Conservation (phyloP, 495 filamentous ascomycete genomes). For the Cercophora samala region DNA sequence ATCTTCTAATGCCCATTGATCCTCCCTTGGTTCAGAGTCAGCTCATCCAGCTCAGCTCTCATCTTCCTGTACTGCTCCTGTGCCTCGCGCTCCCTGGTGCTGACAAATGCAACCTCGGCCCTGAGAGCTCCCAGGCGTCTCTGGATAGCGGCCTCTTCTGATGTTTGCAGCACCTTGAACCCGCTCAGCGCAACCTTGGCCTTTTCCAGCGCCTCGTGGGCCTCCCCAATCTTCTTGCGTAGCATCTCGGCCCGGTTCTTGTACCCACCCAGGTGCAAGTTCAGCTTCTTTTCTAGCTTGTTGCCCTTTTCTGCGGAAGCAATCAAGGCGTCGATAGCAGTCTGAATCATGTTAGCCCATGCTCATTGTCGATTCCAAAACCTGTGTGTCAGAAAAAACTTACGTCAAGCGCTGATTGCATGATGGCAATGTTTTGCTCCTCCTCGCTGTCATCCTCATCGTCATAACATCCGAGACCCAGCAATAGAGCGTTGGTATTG, state of each 20-base stretch:
- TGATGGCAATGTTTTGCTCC: constrained; percentile 57
- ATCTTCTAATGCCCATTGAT: constrained; percentile 20
- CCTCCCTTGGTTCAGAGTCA: constrained; percentile 31
- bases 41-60: constrained; percentile 72
- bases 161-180: constrained; percentile 71
- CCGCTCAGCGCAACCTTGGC: constrained; percentile 66
- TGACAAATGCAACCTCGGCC: constrained; percentile 79
- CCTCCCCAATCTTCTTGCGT: constrained; percentile 75
- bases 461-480: constrained; percentile 73
- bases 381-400: constrained; percentile 23
- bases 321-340: constrained; percentile 66
- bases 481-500: constrained; percentile 57
- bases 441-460: constrained; percentile 61
- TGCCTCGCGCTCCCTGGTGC: constrained; percentile 79
- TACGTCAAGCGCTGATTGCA: constrained; percentile 65
- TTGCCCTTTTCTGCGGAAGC: constrained; percentile 72
- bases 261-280: constrained; percentile 83
- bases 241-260: constrained; percentile 79
- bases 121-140: constrained; percentile 71
- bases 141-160: constrained; percentile 71
- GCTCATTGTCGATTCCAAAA: not conserved
- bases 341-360: constrained; percentile 40
- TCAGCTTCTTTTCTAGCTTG: constrained; percentile 92
- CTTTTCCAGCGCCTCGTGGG: constrained; percentile 70
- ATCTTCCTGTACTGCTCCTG: constrained; percentile 77